A percentile compares a stretch with the other conserved stretches of the same genome.
These are phyloP conservation scores for Yamadazyma siamensis DNA, from an alignment of 1,139 yeast species.

Conservation along the genomic window DNA sequence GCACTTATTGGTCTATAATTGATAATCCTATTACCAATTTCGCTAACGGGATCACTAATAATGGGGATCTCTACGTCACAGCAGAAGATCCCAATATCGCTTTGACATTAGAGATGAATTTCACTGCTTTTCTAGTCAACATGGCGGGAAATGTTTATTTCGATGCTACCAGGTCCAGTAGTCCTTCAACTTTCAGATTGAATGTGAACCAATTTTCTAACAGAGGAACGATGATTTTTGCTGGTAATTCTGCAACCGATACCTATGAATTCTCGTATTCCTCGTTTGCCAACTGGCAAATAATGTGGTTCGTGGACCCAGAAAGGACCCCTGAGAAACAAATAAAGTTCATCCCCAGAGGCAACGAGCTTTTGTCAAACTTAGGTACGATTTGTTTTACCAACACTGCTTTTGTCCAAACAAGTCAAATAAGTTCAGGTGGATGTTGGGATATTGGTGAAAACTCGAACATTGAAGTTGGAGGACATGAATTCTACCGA, in stretches of 20 bases:
- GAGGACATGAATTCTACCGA: constrained; percentile 9
- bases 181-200: constrained; percentile 12
- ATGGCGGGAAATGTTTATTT: no score
- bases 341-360: constrained; percentile 12
- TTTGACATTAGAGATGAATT: no score
- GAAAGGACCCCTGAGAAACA: constrained; percentile 15
- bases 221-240: constrained; percentile 23
- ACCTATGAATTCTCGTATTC: no score
- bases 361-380: constrained; percentile 16
- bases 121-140: no score
- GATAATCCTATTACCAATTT: constrained; percentile 23
- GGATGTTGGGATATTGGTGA: constrained; percentile 24
- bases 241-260: constrained; percentile 17
- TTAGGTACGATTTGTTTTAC: constrained; percentile 26
- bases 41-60: constrained; percentile 18
- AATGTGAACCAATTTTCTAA: constrained; percentile 17
- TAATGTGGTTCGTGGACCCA: constrained; percentile 15
- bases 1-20: constrained; percentile 32
- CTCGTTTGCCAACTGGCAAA: no score
- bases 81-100: constrained; percentile 1
- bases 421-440: constrained; percentile 19
- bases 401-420: constrained; percentile 19
- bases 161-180: constrained; percentile 14
- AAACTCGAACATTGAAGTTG: no score
- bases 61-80: background rate